Evolutionary conservation across 2,329 filamentous ascomycete genomes (phyloP).

Genomic region (Amauroascus niger): DNA sequence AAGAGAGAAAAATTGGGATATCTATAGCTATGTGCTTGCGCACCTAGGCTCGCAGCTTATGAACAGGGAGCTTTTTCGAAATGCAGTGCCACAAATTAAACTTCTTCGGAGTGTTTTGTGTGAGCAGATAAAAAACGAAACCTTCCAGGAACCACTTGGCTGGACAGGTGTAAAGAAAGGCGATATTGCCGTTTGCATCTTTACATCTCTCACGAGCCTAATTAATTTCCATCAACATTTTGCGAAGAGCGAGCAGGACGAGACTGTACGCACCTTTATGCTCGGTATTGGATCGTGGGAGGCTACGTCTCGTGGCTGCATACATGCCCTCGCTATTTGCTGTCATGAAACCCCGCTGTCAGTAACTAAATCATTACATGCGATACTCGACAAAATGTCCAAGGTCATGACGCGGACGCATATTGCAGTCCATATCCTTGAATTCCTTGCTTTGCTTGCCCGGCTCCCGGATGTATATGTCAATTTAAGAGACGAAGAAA

Average conservation of each 20-base stretch:
- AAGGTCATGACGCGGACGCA: conserved; percentile 90
- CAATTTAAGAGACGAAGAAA: conserved; percentile 85
- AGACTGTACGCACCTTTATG: conserved; percentile 77
- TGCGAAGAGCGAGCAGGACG: conserved; percentile 74
- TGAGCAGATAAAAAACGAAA: conserved; percentile 68
- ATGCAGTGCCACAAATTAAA: conserved; percentile 63
- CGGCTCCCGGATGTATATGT: conserved; percentile 74
- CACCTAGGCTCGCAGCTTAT: conserved; percentile 79
- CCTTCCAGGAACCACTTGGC: conserved; percentile 69
- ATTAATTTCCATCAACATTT: conserved; percentile 85
- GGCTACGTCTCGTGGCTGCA: conserved; percentile 80
- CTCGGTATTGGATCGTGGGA: conserved; percentile 76
- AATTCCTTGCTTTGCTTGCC: conserved; percentile 84
- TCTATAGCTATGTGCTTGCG: conserved; percentile 81
- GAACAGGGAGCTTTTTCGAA: conserved; percentile 77
- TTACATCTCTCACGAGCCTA: conserved; percentile 76
- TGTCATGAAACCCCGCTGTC: conserved; percentile 88
- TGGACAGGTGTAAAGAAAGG: conserved; percentile 73
- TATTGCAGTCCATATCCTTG: conserved; percentile 86
- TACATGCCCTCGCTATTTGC: conserved; percentile 88
- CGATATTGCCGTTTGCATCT: conserved; percentile 80
- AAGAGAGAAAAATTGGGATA: conserved; percentile 72
- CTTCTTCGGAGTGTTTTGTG: conserved; percentile 67
- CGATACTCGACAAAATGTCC: conserved; percentile 84
- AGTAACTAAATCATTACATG: conserved; percentile 73